Evolutionary conservation across 768 basidiomycete genomes (phyloP).

Genomic region (Tephrocybe sp.): DNA sequence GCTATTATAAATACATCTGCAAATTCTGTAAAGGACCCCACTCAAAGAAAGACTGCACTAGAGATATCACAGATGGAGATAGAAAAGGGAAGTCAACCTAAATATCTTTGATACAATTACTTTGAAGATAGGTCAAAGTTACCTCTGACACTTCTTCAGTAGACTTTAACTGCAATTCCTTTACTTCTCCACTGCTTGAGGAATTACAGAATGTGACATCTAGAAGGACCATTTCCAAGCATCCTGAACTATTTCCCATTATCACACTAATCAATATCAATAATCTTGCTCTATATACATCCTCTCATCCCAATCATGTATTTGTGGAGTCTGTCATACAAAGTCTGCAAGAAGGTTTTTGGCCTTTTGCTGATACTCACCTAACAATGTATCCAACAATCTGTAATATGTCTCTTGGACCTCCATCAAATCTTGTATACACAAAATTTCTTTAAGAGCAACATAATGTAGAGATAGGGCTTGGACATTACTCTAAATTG

Average conservation of each 20-base stretch:
- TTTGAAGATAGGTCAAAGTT: not conserved
- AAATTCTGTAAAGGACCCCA: not conserved
- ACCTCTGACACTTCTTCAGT: not conserved
- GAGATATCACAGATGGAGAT: too few relatives aligned
- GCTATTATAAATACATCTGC: conserved; percentile 26
- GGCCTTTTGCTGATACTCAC: not conserved
- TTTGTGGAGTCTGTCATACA: not conserved
- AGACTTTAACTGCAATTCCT: conserved; percentile 11
- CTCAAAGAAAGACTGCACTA: too few relatives aligned
- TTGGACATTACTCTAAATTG: conserved; percentile 25
- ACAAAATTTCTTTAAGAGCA: conserved; percentile 14
- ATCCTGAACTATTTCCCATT: not conserved
- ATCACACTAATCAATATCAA: not conserved
- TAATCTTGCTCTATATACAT: not conserved
- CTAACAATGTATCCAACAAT: not conserved
- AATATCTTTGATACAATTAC: conserved; percentile 8
- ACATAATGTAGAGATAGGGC: conserved; percentile 22
- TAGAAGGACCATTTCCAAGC: not conserved
- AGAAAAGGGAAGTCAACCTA: not conserved
- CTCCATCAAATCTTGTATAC: not conserved
- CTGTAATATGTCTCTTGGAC: not conserved
- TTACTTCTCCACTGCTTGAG: not conserved
- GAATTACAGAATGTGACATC: not conserved
- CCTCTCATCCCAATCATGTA: not conserved
- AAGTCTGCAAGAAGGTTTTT: not conserved